Base-by-base conservation (phyloP, 2,329 filamentous ascomycete genomes). In the Cytospora chrysosperma region DNA sequence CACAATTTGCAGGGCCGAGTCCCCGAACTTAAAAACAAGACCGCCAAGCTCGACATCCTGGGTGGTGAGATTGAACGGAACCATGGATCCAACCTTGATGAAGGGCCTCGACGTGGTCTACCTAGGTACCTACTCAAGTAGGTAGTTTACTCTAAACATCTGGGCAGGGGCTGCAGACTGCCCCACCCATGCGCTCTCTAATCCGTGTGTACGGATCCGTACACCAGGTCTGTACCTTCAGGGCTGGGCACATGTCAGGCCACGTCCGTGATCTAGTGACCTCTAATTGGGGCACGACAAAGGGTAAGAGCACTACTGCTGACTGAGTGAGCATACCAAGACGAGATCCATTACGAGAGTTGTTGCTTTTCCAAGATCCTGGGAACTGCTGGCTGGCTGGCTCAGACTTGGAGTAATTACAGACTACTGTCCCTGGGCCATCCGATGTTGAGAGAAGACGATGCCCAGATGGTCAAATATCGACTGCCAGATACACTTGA, bases 1-100 rank as follows among this genome's bases (percentile, higher is more conserved):
- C 43, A 12, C 43, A 47, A 12, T 13, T 52, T 54, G 21, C 60
- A 62, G 60, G 60, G 43, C 60, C 60, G 60, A 43, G 24, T 62
- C 55, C 49, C 60, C 60, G 60, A 59, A 26, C 17, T 40, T 24
- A 15, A 47, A 24, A 27, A 43, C 9, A 21, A 13, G 12, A 17
- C 8, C 32, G 30, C 12, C 32, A 37, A 28, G 12, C n/a, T 56
- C 32, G 27, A 8, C n/a, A 9, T 3, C 43, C n/a, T n/a, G 27
- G 9, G 43, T 53, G 30, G 26, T 26, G 26, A 21, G 49, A 43
- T n/a, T 37, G 49, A 10, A 2, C 21, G 9, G 13, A 50, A 6
- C 4, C 26, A 2, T 24, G 9, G 13, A 50, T 12, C 4, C 26
- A 28, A 34, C 26, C 17, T 8, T 19, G 6, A n/a, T n/a, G n/a